A percentile compares a stretch with the other conserved stretches of the same genome.
Conservation (phyloP, 352 stramenopile species). For the Globisporangium nunn region DNA sequence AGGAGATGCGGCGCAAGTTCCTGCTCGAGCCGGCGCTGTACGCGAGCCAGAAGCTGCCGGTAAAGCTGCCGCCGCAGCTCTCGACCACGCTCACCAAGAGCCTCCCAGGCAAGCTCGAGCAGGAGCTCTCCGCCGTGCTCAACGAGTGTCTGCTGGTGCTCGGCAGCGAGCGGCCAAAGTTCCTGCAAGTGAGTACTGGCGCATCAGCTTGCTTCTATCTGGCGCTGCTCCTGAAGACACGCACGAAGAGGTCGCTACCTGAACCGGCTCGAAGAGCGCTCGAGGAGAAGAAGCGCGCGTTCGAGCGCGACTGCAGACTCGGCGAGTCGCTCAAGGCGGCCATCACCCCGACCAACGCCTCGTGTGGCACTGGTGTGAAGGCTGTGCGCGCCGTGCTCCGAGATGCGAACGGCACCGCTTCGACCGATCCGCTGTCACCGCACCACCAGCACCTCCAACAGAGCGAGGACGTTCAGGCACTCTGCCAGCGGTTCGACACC, state of each 20-base stretch:
- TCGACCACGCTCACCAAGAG: conserved; percentile 28
- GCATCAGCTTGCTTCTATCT: conserved; percentile 51
- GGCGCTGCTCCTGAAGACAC: conserved; percentile 47
- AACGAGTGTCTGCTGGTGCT: conserved; percentile 55
- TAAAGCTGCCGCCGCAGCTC: conserved; percentile 60
- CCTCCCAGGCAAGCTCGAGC: conserved; percentile 50
- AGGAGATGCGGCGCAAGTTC: conserved; percentile 39
- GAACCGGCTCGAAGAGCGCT: conserved; percentile 19
- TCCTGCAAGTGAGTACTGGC: conserved; percentile 25
- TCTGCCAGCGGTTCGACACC: conserved; percentile 30
- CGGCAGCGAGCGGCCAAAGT: conserved; percentile 53
- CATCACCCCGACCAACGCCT: conserved; percentile 27
- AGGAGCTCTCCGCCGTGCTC: conserved; percentile 47
- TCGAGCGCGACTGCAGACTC: conserved; percentile 50
- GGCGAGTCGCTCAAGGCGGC: conserved; percentile 32
- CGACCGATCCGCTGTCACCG: neutral
- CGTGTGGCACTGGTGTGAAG: conserved; percentile 44
- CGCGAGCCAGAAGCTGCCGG: conserved; percentile 33
- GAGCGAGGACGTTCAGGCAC: conserved; percentile 15
- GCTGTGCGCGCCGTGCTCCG: conserved; percentile 32
- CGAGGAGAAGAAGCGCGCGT: conserved; percentile 21
- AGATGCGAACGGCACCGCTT: neutral
- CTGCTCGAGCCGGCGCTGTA: conserved; percentile 36
- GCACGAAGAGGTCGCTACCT: conserved; percentile 14
- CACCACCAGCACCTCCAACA: neutral